Evolutionary conservation across 2,329 filamentous ascomycete genomes (phyloP), one percentile per base, ranked within the genome.

Genomic region (Aphanocladium album): DNA sequence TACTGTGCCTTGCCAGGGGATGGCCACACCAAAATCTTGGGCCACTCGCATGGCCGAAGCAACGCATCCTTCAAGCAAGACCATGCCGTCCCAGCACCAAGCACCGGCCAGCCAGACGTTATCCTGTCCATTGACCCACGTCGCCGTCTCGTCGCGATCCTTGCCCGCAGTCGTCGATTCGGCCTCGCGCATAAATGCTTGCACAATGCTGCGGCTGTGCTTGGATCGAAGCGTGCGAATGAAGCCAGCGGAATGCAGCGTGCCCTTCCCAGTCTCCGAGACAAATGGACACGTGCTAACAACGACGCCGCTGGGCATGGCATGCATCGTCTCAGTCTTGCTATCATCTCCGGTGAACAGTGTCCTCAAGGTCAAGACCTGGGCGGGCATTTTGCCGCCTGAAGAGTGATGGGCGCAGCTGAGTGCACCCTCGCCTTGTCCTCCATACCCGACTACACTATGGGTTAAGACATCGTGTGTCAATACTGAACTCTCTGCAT

Each of bases 11-110:
- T 47, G 45, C 76, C 70, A 79, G 0, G 77, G 77, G 21, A 77
- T 66, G 6, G 71, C 65, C 5, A 86, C 79, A 7, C 73, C 80
- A 65, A 86, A 77, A 14, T 76, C 77, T n/a, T 72, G 65, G 0
- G 83, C 84, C 49, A 86, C 74, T 37, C 78, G 74, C 76, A 83
- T 82, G 1, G 84, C 83, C 8, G 83, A 86, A 2, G 83, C 76
- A 3, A 86, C 73, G 60, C 84, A 87, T 1, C 84, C 84, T 67
- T 86, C 84, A 3, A 87, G 69, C 17, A 87, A 65, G 1, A 87
- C 83, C 83, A 87, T 83, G 2, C 84, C 84, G 68, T 87, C 84
- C 83, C 83, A 86, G 64, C 83, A 87, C 84, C 83, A 87, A 0
- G 82, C 81, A 6, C 84, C 84, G 1, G 77, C 75, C 14, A 86